A percentile compares a stretch with the other conserved stretches of the same genome.
Evolutionary conservation across 805 yeast genomes (phyloP).

Genomic region (Komagataella populi): DNA sequence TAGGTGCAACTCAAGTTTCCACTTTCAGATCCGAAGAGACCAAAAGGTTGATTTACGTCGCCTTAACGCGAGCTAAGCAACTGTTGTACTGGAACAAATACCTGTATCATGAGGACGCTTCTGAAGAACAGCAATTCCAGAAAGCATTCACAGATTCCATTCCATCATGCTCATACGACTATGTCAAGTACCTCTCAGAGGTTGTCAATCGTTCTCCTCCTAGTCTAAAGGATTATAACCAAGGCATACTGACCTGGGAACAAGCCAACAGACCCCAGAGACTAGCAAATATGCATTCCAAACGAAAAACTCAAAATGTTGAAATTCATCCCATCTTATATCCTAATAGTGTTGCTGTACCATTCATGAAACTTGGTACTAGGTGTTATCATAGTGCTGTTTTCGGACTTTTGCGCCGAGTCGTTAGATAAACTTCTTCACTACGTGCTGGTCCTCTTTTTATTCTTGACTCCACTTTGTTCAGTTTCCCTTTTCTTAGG

Average conservation of each 20-base stretch:
- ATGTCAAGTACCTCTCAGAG: constrained; percentile 2
- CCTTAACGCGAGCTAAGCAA: constrained; percentile 46
- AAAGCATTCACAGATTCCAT: neutral
- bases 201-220: constrained; percentile 1
- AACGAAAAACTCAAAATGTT: no score
- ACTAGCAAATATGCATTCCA: neutral
- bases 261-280: neutral
- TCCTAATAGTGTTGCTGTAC: neutral
- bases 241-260: neutral
- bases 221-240: constrained; percentile 2
- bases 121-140: neutral
- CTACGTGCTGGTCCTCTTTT: neutral
- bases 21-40: constrained; percentile 14
- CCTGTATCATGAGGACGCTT: neutral
- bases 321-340: neutral
- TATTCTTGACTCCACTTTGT: neutral
- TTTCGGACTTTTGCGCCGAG: neutral
- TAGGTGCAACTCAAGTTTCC: constrained; percentile 9
- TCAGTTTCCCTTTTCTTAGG: neutral
- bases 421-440: neutral
- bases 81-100: constrained; percentile 23
- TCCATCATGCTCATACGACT: neutral
- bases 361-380: neutral
- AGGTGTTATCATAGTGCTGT: neutral
- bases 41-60: constrained; percentile 44